Base-by-base conservation (phyloP, 177 flowering plant species). In the Vitis hybrid region DNA sequence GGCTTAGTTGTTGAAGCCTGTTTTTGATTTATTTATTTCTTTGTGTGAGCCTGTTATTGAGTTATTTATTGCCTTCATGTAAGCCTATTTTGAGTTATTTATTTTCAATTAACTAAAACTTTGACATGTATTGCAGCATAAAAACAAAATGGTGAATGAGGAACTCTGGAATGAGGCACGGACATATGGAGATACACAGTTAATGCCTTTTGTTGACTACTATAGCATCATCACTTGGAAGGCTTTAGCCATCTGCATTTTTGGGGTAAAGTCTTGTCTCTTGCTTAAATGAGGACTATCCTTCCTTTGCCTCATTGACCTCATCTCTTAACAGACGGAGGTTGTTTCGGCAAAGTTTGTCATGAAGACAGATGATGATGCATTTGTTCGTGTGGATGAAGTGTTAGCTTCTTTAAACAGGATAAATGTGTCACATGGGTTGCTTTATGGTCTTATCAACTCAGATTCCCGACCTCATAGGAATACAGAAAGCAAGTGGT, bases 291-390 rank as follows among this genome's bases (percentile, higher is more conserved):
- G 58, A 19, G 67, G 48, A 68, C 61, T 19, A 59, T 60, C 19
- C 24, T 75, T 69, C 18, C 46, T 56, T 56, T 59, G 56, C 52
- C 77, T 82, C 57, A 73, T 49, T 70, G 62, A 78, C 65, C 24
- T 69, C 57, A 21, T 68, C 69, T 75, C 71, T 79, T 77, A 72
- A 74, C 92, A 96, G 99, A 88, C 92, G 6, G 75, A 92, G 76
- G 92, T 84, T 56, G 89, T 85, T 71, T 85, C 97, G 32, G 94
- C 99, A 6, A 91, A 88, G 62, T 93, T 79, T 77, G 86, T 96
- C 60, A 96, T 96, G 99, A 96, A 96, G 84, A 96, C 99, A 3
- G 99, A 96, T 72, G 99, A 96, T 74, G 99, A 96, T 90, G 95
- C 99, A 74, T 94, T 96, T 82, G 97, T 96, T 62, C 97, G 98